phyloP scores from a whole-genome alignment of 176 grass and related monocot genomes.

The Aegilops sharonensis region DNA sequence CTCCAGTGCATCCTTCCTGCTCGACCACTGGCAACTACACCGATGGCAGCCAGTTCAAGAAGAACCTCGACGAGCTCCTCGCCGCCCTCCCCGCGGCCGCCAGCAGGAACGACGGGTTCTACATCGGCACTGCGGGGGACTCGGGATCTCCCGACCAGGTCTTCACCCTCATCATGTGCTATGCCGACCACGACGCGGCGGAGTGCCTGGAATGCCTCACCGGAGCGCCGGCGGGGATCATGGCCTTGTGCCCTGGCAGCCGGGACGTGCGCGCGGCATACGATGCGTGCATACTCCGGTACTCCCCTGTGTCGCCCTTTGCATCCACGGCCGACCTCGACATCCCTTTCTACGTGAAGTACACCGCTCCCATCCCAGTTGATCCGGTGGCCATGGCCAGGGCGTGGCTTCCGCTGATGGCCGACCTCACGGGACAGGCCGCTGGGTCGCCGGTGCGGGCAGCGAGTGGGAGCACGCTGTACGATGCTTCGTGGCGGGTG shows the following conservation, averaged over 20 bases:
- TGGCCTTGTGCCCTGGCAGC: background rate
- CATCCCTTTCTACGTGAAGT: background rate
- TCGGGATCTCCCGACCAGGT: background rate
- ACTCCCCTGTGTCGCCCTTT: constrained; percentile 11
- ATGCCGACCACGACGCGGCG: background rate
- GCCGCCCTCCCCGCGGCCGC: background rate
- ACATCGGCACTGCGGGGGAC: background rate
- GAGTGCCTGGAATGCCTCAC: constrained; percentile 8
- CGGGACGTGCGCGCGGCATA: background rate
- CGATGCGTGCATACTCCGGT: constrained; percentile 45
- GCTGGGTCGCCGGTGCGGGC: background rate
- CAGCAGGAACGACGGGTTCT: background rate
- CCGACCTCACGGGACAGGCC: background rate
- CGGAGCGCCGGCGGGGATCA: background rate
- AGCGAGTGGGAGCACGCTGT: background rate
- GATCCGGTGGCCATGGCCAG: background rate
- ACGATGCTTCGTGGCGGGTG: background rate
- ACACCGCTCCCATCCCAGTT: background rate
- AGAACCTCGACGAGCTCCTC: constrained; percentile 24
- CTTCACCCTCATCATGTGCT: constrained; percentile 39
- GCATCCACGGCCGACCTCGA: background rate
- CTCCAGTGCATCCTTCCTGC: background rate
- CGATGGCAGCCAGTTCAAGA: constrained; percentile 26
- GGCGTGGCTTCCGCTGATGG: background rate
- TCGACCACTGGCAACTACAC: constrained; percentile 19